Base-by-base conservation (phyloP, 345 rosid genomes). In the Pistacia atlantica region DNA sequence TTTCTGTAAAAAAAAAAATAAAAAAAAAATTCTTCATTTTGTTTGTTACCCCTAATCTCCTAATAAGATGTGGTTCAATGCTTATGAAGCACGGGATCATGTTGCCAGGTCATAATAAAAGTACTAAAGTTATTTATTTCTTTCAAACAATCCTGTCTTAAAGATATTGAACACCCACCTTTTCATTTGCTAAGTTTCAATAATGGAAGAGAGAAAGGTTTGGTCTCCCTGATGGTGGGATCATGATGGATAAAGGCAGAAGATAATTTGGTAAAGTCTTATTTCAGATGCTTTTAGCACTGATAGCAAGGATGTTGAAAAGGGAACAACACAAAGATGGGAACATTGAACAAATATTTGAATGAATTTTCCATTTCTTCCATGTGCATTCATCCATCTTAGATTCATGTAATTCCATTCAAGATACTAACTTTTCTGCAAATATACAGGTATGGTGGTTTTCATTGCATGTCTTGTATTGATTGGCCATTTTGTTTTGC, bases 401-500 rank as follows among this genome's bases (percentile, higher is more conserved):
- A 42, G 12, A 46, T 65, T 35, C 62, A 66, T 16, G 16, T 66
- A 28, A 56, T 55, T 31, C 55, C 59, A 45, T 65, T 79, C 70
- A 73, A 75, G 69, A 69, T 65, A 48, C 77, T 84, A 71, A 83
- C 66, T 20, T 48, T 65, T 72, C 63, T 61, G 4, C 38, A 59
- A 58, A 37, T 54, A 31, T 75, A 51, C 87, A 96, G 99, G 98
- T 80, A 79, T 89, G 81, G 87, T 90, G 87, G 86, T 91, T 73
- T 68, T 82, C 84, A 80, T 91, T 80, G 89, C 94, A 58, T 85
- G 93, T 66, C 73, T 83, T 65, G 77, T 90, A 80, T 80, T 96
- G 87, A 88, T 92, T 79, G 92, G 97, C 69, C 95, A 92, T 75
- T 96, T 96, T 73, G 92, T 94, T 86, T 77, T 92, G 88, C 99